Base-by-base conservation (phyloP, 2,329 filamentous ascomycete genomes). In the Neodidymelliopsis sp. region DNA sequence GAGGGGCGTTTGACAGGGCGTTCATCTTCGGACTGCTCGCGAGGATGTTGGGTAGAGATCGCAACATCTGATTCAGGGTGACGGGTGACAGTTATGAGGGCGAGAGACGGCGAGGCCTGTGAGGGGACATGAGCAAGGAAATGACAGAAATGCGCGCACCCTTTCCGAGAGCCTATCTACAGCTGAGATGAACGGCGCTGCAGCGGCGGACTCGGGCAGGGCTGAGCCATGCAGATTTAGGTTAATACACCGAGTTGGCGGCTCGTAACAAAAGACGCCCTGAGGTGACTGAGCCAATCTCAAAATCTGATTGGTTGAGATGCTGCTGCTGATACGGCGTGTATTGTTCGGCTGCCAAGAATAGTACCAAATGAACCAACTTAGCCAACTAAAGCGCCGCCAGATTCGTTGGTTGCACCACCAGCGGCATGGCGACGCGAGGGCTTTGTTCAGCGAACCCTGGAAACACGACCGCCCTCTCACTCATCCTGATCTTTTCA, bases 101-200 rank as follows among this genome's bases (percentile, higher is more conserved):
- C 24, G 39, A 30, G 29, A 39, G 22, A 12, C 22, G 28, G 24
- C 23, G 15, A 24, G 25, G 22, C 15, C 28, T 30, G 34, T 16
- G 47, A 19, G 19, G 34, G 18, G 47, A 34, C 46, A 39, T 49
- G 47, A 39, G 47, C 39, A 49, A 44, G 39, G 47, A 49, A 39
- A 44, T 35, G 47, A 49, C 28, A 25, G 34, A 40, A 40, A 24
- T 44, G 28, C 28, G 39, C 34, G 39, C 40, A 41, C 46, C 39
- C 33, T 23, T 43, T 39, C 39, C 39, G 38, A 33, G 15, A 43
- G 46, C 46, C 39, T 49, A 44, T 44, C 47, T 49, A 49, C 34
- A 43, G 29, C 35, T 43, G 34, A 44, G 34, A 35, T 44, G 39
- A 44, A 38, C 33, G 45, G 38, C 38, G 33, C 33, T 25, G 37